Base-by-base conservation (phyloP, 306 rosid species). In the Quercus parvula region DNA sequence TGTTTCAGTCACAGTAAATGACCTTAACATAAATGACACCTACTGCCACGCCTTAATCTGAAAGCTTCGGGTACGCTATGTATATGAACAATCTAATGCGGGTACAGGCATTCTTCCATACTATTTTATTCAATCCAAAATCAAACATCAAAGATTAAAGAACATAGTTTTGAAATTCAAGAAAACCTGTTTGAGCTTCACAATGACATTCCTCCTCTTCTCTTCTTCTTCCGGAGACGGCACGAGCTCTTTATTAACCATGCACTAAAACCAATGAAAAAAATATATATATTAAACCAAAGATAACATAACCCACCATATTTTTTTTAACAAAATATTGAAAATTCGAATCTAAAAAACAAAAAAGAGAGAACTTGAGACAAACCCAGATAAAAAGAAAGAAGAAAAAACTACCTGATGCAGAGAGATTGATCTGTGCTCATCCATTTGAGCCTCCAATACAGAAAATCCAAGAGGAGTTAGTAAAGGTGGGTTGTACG, bases 161-260 rank as follows among this genome's bases (percentile, higher is more conserved):
- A 41, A 41, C 46, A 2, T 7, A 41, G 4, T 27, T 30, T 15
- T 20, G 9, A 18, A 25, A 19, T 61, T 56, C 27, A 76, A 79
- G 77, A 77, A 77, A 73, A 86, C 89, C 89, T 86, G 71, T 71
- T 81, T 83, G 71, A 86, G 89, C 77, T 78, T 78, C 19, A 59
- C 66, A 78, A 86, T 84, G 27, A 68, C 84, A 57, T 44, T 62
- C 54, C 27, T 72, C 49, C 87, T 78, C 77, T 71, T 86, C 8
- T 69, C 76, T 49, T 84, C 85, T 56, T 86, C 90, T 35, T 81
- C 82, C 0, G 52, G 46, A 14, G 82, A 75, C 0, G 87, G 87
- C 77, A 81, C 73, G 63, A 87, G 87, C 19, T 84, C 82, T 78
- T 87, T 84, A 35, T 87, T 79, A 69, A 31, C 78, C 70, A 84